A percentile compares a stretch with the other conserved stretches of the same genome.
Evolutionary conservation across 140 eudicot species (phyloP).

Genomic region (Stevia rebaudiana): DNA sequence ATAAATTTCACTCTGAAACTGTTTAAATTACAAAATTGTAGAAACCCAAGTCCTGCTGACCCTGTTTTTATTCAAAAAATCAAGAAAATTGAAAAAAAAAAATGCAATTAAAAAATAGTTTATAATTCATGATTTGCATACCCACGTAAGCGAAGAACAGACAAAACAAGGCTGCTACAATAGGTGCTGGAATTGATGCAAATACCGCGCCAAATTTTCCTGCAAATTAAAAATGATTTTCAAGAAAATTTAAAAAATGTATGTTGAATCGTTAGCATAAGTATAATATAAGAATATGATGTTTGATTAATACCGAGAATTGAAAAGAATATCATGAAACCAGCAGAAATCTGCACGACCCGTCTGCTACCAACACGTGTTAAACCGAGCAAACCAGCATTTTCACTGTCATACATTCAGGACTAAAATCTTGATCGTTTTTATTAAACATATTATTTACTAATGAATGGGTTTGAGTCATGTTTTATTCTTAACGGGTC

Average conservation of each 20-base stretch:
- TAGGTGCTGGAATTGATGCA: conserved; percentile 95
- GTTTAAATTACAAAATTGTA: conserved; percentile 90
- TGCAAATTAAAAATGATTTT: conserved; percentile 13
- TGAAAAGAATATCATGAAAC: conserved; percentile 96
- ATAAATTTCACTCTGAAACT: conserved; percentile 88
- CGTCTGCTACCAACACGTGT: conserved; percentile 95
- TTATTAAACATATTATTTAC: not conserved
- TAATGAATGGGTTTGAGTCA: not conserved
- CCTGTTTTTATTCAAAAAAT: conserved; percentile 40
- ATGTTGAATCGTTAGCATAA: not conserved
- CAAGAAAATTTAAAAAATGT: conserved; percentile 3
- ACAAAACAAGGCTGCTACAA: conserved; percentile 82
- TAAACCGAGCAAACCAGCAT: conserved; percentile 87
- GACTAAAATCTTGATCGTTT: not conserved
- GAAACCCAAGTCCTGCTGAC: conserved; percentile 72
- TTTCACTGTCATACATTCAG: conserved; percentile 49
- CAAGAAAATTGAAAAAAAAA: not conserved
- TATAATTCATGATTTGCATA: conserved; percentile 29
- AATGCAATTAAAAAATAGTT: not conserved
- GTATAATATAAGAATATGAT: not conserved
- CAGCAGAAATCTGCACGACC: conserved; percentile 89
- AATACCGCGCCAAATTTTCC: conserved; percentile 98
- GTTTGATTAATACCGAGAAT: conserved; percentile 52
- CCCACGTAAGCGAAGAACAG: conserved; percentile 94
- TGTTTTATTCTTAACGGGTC: not conserved